A percentile compares a stretch with the other conserved stretches of the same genome.
Evolutionary conservation across 2,329 filamentous ascomycete species (phyloP).

Genomic region (Penicillium brevicompactum): DNA sequence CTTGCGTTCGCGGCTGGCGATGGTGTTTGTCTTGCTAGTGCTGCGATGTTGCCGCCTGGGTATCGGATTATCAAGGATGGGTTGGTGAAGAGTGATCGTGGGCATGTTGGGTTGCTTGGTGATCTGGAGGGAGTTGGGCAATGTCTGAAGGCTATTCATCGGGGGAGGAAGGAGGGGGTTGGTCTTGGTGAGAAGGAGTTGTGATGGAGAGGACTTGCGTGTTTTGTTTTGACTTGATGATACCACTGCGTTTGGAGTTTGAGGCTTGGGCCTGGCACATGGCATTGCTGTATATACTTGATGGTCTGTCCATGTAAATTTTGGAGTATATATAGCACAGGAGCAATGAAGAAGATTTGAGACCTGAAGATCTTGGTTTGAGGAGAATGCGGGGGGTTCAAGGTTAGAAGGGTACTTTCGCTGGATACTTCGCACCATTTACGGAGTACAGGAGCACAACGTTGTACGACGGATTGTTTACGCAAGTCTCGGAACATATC

Average conservation of each 20-base stretch:
- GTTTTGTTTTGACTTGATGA: constrained; percentile 15
- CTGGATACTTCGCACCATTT: no score
- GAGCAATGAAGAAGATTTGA: background rate
- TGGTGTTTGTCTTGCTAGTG: constrained; percentile 81
- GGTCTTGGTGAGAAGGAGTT: constrained; percentile 55
- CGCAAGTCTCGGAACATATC: no score
- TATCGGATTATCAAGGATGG: constrained; percentile 75
- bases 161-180: constrained; percentile 71
- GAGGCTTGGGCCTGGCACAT: background rate
- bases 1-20: constrained; percentile 85
- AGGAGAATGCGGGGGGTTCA: constrained; percentile 2
- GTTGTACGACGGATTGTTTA: no score
- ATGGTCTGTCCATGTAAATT: background rate
- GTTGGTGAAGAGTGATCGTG: constrained; percentile 75
- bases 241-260: constrained; percentile 19
- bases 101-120: constrained; percentile 84
- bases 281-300: background rate
- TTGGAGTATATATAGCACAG: background rate
- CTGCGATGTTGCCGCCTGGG: constrained; percentile 80
- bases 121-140: constrained; percentile 79
- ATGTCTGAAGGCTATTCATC: constrained; percentile 69
- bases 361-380: constrained; percentile 1
- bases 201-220: constrained; percentile 6
- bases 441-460: no score
- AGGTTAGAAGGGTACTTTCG: no score